A percentile compares a stretch with the other conserved stretches of the same genome.
phyloP scores from a whole-genome alignment of 768 basidiomycete genomes.

The Paxillus involutus region DNA sequence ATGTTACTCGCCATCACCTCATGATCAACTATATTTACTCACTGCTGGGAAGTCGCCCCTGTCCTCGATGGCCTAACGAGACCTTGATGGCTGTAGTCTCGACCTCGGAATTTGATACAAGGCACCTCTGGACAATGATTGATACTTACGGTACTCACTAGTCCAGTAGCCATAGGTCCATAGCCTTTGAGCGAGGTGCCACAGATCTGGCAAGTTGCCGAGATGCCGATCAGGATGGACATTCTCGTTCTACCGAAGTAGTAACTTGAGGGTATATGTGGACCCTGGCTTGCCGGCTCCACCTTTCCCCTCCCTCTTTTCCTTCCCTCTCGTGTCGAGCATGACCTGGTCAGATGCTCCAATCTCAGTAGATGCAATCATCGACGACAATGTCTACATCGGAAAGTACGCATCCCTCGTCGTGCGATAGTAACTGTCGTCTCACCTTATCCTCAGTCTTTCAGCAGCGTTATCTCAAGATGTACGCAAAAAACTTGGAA shows the following conservation, averaged over 20 bases:
- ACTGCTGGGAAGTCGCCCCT: too few species aligned
- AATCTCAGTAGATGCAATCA: constrained; percentile 25
- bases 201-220: constrained; percentile 20
- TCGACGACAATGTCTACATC: constrained; percentile 33
- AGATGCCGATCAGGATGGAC: constrained; percentile 16
- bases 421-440: background rate
- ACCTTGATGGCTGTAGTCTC: too few species aligned
- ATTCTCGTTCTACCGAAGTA: constrained; percentile 2
- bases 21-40: too few species aligned
- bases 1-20: too few species aligned
- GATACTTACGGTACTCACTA: too few species aligned
- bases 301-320: constrained; percentile 1
- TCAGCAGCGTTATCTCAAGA: constrained; percentile 34
- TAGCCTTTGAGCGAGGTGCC: too few species aligned
- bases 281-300: constrained; percentile 14
- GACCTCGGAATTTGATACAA: too few species aligned
- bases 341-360: constrained; percentile 32
- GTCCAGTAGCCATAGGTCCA: too few species aligned
- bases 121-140: too few species aligned
- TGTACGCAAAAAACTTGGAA: constrained; percentile 34
- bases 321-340: background rate
- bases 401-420: constrained; percentile 32
- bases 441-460: constrained; percentile 20
- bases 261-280: constrained; percentile 13
- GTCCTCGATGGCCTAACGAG: too few species aligned